Evolutionary conservation across 2,329 filamentous ascomycete genomes (phyloP).

Genomic region (Pseudogymnoascus sp.): DNA sequence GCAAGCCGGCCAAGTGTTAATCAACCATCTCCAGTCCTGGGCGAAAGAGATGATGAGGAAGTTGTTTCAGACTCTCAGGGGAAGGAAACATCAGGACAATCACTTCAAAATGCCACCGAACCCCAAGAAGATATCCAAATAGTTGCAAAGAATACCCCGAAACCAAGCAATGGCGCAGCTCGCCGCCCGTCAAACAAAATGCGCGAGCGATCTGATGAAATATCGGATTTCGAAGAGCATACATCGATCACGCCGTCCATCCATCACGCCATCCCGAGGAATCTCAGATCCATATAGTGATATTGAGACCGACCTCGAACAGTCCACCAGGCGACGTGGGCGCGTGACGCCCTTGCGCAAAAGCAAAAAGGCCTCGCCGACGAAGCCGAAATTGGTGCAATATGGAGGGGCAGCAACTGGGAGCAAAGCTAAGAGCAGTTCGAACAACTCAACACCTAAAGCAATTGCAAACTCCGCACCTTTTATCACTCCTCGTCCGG

Average conservation of each 20-base stretch:
- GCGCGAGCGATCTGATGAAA: neutral
- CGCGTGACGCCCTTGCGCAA: neutral
- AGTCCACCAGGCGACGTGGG: neutral
- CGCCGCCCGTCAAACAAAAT: neutral
- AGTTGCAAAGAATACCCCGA: neutral
- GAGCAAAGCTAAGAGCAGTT: neutral
- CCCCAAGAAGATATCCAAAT: neutral
- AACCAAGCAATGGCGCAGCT: neutral
- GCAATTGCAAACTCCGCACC: neutral
- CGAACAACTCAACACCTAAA: neutral
- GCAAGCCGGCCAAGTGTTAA: neutral
- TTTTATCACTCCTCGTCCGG: neutral
- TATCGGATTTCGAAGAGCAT: neutral
- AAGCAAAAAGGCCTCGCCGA: neutral
- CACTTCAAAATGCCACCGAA: neutral
- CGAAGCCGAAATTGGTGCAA: neutral
- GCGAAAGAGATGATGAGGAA: neutral
- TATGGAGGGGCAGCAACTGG: neutral
- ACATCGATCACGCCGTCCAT: neutral
- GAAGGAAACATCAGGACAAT: neutral
- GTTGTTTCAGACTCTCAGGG: neutral
- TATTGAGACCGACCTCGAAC: neutral
- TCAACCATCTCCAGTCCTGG: neutral
- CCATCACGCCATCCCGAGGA: neutral
- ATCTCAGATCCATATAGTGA: conserved; percentile 3